Percentiles rank a stretch among this genome's conserved stretches.
Evolutionary conservation across 2,329 filamentous ascomycete species (phyloP).

Genomic region (Epichloe uncinata): DNA sequence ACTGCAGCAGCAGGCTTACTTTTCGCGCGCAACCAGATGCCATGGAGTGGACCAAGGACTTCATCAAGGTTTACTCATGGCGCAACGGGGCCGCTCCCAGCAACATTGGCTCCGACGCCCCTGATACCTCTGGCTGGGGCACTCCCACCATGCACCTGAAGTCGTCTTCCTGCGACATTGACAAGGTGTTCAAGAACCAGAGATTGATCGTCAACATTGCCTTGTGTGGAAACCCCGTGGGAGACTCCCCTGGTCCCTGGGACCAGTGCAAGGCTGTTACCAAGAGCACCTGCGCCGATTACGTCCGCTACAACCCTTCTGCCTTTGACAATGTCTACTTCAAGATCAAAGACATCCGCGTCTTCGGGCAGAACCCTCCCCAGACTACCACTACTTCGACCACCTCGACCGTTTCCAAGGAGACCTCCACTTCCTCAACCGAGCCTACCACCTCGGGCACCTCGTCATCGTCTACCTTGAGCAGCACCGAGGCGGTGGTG

Average conservation of each 20-base stretch:
- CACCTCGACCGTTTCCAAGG: no score
- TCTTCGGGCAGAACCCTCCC: constrained; percentile 12
- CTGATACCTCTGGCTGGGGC: constrained; percentile 53
- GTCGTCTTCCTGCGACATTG: constrained; percentile 46
- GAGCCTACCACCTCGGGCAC: no score
- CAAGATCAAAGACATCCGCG: constrained; percentile 31
- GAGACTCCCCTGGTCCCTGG: constrained; percentile 13
- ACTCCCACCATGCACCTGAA: constrained; percentile 49
- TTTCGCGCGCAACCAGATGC: constrained; percentile 17
- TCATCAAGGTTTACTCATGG: constrained; percentile 31
- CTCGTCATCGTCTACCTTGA: no score
- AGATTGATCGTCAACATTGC: constrained; percentile 62
- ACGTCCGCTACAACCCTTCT: constrained; percentile 22
- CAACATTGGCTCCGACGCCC: constrained; percentile 27
- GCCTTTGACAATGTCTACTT: constrained; percentile 26
- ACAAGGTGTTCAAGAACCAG: constrained; percentile 49
- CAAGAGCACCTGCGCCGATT: constrained; percentile 20
- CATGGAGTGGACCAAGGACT: constrained; percentile 27
- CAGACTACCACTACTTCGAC: no score
- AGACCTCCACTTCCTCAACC: no score
- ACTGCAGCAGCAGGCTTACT: not conserved
- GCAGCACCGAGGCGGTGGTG: no score
- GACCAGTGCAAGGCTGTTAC: constrained; percentile 14
- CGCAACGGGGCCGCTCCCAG: constrained; percentile 16
- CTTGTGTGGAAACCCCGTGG: constrained; percentile 57